phyloP scores from a whole-genome alignment of 345 rosid species.

The Clarkia xantiana region DNA sequence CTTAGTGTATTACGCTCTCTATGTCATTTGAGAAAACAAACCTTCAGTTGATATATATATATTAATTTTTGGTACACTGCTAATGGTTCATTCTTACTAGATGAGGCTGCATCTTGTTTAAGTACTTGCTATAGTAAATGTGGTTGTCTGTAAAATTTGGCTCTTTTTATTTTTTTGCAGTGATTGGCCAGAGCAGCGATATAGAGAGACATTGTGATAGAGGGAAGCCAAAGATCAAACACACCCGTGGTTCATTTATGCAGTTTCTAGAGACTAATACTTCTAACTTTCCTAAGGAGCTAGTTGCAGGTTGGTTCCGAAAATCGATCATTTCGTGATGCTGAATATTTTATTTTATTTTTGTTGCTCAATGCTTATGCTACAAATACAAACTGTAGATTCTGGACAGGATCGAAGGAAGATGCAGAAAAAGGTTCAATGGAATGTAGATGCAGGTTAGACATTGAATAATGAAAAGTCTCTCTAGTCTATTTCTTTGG shows the following conservation, averaged over 20 bases:
- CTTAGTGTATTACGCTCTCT: too few relatives aligned
- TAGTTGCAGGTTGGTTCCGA: constrained; percentile 27
- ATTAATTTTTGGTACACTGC: too few relatives aligned
- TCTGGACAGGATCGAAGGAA: constrained; percentile 10
- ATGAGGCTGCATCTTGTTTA: background rate
- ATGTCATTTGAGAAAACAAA: too few relatives aligned
- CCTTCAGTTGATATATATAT: too few relatives aligned
- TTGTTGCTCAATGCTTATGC: background rate
- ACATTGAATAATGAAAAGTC: background rate
- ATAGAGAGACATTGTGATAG: constrained; percentile 40
- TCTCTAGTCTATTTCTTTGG: background rate
- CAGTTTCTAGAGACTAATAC: constrained; percentile 22
- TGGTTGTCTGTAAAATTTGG: background rate
- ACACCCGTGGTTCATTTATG: constrained; percentile 22
- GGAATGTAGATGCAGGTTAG: constrained; percentile 36
- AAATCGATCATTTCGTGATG: background rate
- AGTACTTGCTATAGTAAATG: background rate
- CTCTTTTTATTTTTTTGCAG: constrained; percentile 2
- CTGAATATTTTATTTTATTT: constrained; percentile 4
- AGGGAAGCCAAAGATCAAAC: constrained; percentile 20
- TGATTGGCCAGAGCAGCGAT: constrained; percentile 24
- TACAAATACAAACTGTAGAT: constrained; percentile 14
- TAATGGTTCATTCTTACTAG: too few relatives aligned
- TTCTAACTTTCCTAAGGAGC: constrained; percentile 38
- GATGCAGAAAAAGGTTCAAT: constrained; percentile 24